These are phyloP conservation scores for Lyophyllum atratum DNA, from an alignment of 768 basidiomycete species.

Conservation along the genomic window DNA sequence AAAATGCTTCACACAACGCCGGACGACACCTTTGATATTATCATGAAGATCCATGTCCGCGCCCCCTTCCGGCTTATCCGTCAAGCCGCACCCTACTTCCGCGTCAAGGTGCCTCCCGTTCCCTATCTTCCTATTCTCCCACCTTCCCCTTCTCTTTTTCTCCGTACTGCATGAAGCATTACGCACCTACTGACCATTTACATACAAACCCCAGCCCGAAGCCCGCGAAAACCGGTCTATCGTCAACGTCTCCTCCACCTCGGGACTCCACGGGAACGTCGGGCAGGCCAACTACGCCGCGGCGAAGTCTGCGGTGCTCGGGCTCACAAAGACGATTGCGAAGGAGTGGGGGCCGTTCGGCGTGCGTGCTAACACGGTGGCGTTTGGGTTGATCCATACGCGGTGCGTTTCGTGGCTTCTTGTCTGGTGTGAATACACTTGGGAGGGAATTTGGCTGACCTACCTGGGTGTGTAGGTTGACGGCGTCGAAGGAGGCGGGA, in stretches of 20 bases:
- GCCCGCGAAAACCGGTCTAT: slow-evolving; percentile 71
- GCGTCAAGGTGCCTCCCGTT: slow-evolving; percentile 54
- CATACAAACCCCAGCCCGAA: slow-evolving; percentile 39
- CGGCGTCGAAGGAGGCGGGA: slow-evolving; percentile 78
- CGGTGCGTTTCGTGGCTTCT: slow-evolving; percentile 41
- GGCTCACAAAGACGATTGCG: slow-evolving; percentile 82
- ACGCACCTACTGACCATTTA: not conserved
- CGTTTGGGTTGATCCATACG: slow-evolving; percentile 78
- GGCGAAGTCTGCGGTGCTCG: slow-evolving; percentile 76
- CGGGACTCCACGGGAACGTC: slow-evolving; percentile 86
- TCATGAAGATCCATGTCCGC: slow-evolving; percentile 82
- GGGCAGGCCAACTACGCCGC: slow-evolving; percentile 85
- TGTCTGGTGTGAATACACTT: not conserved
- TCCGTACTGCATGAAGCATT: no score
- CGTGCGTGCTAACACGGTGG: slow-evolving; percentile 81
- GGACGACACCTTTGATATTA: slow-evolving; percentile 81
- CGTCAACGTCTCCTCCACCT: slow-evolving; percentile 79
- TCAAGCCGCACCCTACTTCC: slow-evolving; percentile 84
- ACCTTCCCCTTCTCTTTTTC: not conserved
- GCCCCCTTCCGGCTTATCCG: slow-evolving; percentile 86
- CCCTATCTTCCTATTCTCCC: not conserved
- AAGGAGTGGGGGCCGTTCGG: slow-evolving; percentile 88
- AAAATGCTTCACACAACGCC: slow-evolving; percentile 88
- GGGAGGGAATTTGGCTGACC: not conserved
- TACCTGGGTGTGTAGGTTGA: slow-evolving; percentile 49